Evolutionary conservation across 1,139 yeast genomes (phyloP), one percentile per base, ranked within the genome.

Genomic region (Wickerhamomyces sp.): DNA sequence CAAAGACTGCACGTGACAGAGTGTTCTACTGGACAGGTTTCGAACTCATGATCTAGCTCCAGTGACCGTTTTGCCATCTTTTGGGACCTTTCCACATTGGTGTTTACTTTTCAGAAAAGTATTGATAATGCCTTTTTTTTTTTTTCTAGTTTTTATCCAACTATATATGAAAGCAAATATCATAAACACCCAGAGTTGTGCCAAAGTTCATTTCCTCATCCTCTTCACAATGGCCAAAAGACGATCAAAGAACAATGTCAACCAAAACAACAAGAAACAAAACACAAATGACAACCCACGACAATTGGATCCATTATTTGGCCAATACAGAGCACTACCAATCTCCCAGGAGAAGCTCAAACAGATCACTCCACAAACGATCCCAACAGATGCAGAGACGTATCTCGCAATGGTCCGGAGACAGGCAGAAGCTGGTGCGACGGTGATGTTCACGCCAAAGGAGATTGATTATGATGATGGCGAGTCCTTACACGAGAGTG

Each of bases 331-430:
- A 23, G 55, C 52, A 4, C 32, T 51, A 1, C 55, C 55, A 1
- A 29, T 51, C 4, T 31, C 50, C 1, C 30, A 33, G 13, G 42
- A 39, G 16, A 35, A 40, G 7, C 24, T 45, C 3, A 38, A 40
- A 12, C 31, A 33, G 3, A 36, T 51, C 10, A 43, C 35, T 3
- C 38, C 43, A 6, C 32, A 40, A 12, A 46, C 51, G 0, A 21
- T 46, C 4, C 52, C 55, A 2, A 24, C 29, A 5, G 52, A 51
- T 35, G 55, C 46, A 7, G 53, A 49, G 33, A 46, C 46, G 1
- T 51, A 51, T 33, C 26, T 51, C 20, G 55, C 55, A 5, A 34
- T 49, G 32, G 55, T 49, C 14, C 41, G 51, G 33, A 44, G 42
- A 30, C 49, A 51, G 21, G 52, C 54, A 4, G 47, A 45, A 26